Evolutionary conservation across 148 eudicot genomes (phyloP), one percentile per base, ranked within the genome.

Genomic region (Pharnaceum exiguum): DNA sequence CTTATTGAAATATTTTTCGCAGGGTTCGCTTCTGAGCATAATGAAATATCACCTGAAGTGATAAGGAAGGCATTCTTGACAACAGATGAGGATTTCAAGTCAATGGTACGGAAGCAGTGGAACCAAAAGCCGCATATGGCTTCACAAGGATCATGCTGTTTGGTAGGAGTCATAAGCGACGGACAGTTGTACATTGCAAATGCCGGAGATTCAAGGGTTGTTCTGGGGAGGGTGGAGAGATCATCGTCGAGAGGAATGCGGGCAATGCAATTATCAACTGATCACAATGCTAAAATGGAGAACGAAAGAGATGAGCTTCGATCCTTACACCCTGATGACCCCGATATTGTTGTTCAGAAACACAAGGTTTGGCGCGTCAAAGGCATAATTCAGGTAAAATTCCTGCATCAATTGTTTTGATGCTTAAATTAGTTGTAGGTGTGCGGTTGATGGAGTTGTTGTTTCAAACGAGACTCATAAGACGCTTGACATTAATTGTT

Each of bases 331-430:
- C 97, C 95, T 2, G 36, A 79, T 61, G 97, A 90, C 51, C 58
- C 95, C 5, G 66, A 77, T 26, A 83, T 90, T 36, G 90, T 90
- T 65, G 85, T 84, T 59, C 70, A 69, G 18, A 90, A 77, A 66
- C 90, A 83, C 70, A 81, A 83, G 45, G 90, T 75, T 43, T 90
- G 97, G 95, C 90, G 97, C 12, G 97, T 90, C 33, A 90, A 90
- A 75, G 97, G 97, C 32, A 66, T 83, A 51, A 86, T 90, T 67
- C 95, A 86, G 97, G 97, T 90, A 73, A 11, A 8, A 9, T 25
- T 45, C 22, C 49, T 7, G 19, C 46, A 7, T 36, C 12, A 37
- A 2, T 9, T 37, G 15, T 3, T 4, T 3, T 37, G 11, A 10
- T 10, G 10, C 5, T 28, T n/a, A 16, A 9, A 22, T 35, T 35